Percentiles rank a stretch among this genome's conserved stretches.
phyloP scores from a whole-genome alignment of 1,139 yeast species.

The Suhomyces atakaporum region DNA sequence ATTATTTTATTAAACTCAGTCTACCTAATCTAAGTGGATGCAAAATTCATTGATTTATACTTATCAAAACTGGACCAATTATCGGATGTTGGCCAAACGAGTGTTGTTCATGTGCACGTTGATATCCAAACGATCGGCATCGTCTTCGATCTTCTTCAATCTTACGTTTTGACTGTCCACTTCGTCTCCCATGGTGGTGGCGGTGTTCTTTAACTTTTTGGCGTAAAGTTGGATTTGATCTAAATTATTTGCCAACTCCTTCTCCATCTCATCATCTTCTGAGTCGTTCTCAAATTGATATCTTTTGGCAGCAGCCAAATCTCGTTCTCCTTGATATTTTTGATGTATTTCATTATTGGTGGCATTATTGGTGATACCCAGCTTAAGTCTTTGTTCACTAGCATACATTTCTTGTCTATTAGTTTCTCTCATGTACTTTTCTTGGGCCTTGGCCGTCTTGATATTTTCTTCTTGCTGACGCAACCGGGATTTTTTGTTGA shows the following conservation, averaged over 20 bases:
- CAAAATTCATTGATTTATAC: too few species aligned
- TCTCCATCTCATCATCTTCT: constrained; percentile 62
- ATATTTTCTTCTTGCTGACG: constrained; percentile 75
- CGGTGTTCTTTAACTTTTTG: constrained; percentile 44
- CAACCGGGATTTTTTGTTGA: constrained; percentile 76
- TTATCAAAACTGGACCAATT: too few species aligned
- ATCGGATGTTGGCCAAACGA: constrained; percentile 47
- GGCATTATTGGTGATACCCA: constrained; percentile 42
- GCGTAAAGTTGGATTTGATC: constrained; percentile 53
- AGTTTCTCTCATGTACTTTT: constrained; percentile 50
- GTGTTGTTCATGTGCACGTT: constrained; percentile 53
- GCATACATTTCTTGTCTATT: constrained; percentile 47
- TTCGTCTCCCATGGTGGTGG: constrained; percentile 50
- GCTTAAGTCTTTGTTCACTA: constrained; percentile 48
- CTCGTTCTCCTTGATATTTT: constrained; percentile 52
- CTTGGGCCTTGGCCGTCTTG: constrained; percentile 65
- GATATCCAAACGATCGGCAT: constrained; percentile 57
- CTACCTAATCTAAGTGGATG: too few species aligned
- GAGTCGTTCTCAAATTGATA: constrained; percentile 56
- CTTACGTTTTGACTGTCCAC: constrained; percentile 53
- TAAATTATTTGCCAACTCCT: constrained; percentile 54
- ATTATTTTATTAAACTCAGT: too few species aligned
- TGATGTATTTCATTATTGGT: constrained; percentile 43
- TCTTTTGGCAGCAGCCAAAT: constrained; percentile 49
- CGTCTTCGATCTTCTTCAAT: constrained; percentile 53